Evolutionary conservation across 2,329 filamentous ascomycete species (phyloP), one percentile per base, ranked within the genome.

Genomic region (Aspergillus fumigatiaffinis): DNA sequence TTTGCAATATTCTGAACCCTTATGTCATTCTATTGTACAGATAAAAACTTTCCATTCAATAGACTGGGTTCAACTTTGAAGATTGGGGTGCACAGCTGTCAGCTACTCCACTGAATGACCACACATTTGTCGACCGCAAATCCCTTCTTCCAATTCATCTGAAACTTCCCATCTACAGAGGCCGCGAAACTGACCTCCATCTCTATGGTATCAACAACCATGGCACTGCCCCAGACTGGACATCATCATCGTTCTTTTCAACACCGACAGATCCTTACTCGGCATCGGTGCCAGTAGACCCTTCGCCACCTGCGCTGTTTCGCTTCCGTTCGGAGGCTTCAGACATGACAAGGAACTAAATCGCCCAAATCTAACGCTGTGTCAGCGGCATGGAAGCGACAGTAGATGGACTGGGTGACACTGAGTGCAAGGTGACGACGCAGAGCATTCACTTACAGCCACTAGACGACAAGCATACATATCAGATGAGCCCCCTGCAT

Each of bases 131-230:
- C 67, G 2, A 74, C 71, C 1, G 71, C 68, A 60, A 70, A 69
- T 1, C 71, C 70, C 17, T 63, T 56, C 55, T 67, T 70, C 59
- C 66, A 66, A 1, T 52, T 57, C 1, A 63, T 68, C 17, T 63
- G 54, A 46, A 75, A 71, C 50, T 60, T 66, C 12, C 72, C 72
- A 3, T 58, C 61, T 3, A 55, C 62, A 1, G 64, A 54, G 4
- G 65, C 66, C 12, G 62, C 55, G 32, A 75, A 72, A 21, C 62
- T 73, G 32, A 74, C 70, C 59, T 75, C 73, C 73, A 74, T 76
- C 65, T 75, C 79, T 76, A 79, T 79, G 50, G 76, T 78, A 66
- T 79, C 72, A 52, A 73, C 66, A 0, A 73, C 66, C 66, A 74
- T 70, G 1, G 71, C 70, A 0, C 59, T 60, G 4, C 74, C 71